Conservation (phyloP, 2,329 filamentous ascomycete species). For the Pseudogymnoascus sp. region DNA sequence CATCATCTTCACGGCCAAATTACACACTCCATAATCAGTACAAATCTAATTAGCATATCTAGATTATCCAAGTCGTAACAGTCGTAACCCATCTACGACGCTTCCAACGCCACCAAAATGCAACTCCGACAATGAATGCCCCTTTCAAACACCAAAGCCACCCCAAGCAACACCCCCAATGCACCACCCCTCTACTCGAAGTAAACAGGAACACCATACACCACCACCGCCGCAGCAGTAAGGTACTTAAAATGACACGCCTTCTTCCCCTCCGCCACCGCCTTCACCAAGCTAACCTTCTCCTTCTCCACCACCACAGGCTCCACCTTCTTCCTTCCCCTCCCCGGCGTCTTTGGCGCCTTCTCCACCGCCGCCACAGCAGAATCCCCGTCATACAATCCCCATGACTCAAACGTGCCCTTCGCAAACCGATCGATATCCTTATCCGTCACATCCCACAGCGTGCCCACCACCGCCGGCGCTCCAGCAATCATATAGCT, state of each 20-base stretch:
- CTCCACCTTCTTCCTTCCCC: conserved; percentile 25
- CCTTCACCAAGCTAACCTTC: conserved; percentile 63
- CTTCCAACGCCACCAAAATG: not conserved
- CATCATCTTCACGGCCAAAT: not conserved
- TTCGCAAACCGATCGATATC: conserved; percentile 92
- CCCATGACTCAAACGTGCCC: conserved; percentile 77
- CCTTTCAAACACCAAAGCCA: not conserved
- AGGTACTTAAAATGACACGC: conserved; percentile 85
- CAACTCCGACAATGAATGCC: not conserved
- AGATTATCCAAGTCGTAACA: conserved; percentile 2
- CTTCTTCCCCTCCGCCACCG: conserved; percentile 65
- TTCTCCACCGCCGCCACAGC: conserved; percentile 19
- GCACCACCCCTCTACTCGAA: conserved; percentile 35
- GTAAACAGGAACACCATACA: conserved; percentile 93
- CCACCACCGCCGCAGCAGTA: conserved; percentile 86
- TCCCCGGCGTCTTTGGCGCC: conserved; percentile 27
- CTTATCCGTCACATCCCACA: conserved; percentile 97
- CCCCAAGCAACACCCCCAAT: not conserved
- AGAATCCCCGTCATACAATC: conserved; percentile 41
- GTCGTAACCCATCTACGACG: not conserved
- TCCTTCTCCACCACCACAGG: conserved; percentile 25
- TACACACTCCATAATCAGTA: not conserved
- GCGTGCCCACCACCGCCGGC: conserved; percentile 80
- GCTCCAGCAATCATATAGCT: conserved; percentile 85
- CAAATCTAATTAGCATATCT: not conserved